phyloP scores from a whole-genome alignment of 805 yeast species.

The Zygosaccharomyces rouxii region DNA sequence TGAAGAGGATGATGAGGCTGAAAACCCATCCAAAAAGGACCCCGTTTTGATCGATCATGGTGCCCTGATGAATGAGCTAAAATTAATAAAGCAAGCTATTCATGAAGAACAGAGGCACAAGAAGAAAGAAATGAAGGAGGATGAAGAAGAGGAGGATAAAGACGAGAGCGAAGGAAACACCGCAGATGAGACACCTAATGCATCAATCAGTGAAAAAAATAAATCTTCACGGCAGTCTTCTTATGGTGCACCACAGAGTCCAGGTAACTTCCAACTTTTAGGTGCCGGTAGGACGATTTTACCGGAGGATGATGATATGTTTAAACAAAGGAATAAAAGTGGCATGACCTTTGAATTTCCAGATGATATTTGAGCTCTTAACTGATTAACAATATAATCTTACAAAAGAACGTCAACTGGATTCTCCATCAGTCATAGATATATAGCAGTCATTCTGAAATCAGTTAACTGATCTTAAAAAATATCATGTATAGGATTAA shows the following conservation, averaged over 20 bases:
- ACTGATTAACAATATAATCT: not conserved
- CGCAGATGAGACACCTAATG: not conserved
- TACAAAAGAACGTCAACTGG: not conserved
- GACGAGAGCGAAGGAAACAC: not conserved
- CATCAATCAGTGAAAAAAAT: not conserved
- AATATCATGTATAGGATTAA: no score
- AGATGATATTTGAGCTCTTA: slow-evolving; percentile 25
- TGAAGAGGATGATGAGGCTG: not conserved
- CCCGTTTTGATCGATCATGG: slow-evolving; percentile 29
- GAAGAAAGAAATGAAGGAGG: no score
- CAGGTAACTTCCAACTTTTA: slow-evolving; percentile 27
- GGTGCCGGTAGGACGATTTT: slow-evolving; percentile 30
- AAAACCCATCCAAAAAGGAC: slow-evolving; percentile 20
- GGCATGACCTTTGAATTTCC: slow-evolving; percentile 28
- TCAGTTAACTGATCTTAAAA: no score
- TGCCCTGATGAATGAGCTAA: slow-evolving; percentile 28
- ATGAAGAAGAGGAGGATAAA: not conserved
- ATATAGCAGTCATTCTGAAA: not conserved
- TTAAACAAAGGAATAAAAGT: slow-evolving; percentile 10
- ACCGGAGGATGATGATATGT: slow-evolving; percentile 32
- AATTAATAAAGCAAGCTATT: slow-evolving; percentile 24
- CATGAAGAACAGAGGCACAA: slow-evolving; percentile 17
- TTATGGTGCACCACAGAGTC: slow-evolving; percentile 7
- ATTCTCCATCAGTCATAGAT: not conserved
- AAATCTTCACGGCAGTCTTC: slow-evolving; percentile 1